Conservation (phyloP, 2,329 filamentous ascomycete species). For the Furcasterigmium furcatum region DNA sequence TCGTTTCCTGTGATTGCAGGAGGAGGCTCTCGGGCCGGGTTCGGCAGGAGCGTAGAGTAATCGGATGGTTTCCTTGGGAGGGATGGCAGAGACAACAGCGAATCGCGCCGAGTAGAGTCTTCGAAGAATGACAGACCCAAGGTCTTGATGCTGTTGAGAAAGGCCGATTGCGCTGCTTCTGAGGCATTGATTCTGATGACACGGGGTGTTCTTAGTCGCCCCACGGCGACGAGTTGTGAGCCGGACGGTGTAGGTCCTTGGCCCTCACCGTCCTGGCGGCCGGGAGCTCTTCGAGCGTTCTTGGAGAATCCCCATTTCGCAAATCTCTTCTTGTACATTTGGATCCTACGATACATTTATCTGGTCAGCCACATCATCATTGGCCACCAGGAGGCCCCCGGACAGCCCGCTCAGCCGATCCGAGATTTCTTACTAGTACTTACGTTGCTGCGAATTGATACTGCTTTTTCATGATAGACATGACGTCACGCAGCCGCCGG, state of each 20-base stretch:
- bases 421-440: constrained; percentile 1
- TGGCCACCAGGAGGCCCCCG: no score
- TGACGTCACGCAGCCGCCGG: constrained; percentile 15
- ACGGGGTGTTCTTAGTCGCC: background rate
- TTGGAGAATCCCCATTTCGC: constrained; percentile 17
- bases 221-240: background rate
- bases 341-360: constrained; percentile 10
- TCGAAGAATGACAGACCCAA: constrained; percentile 8
- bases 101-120: background rate
- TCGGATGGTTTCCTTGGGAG: no score
- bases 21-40: no score
- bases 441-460: constrained; percentile 17
- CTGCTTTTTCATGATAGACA: constrained; percentile 12
- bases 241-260: background rate
- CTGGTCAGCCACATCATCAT: no score
- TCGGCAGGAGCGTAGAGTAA: no score
- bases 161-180: background rate
- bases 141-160: constrained; percentile 8
- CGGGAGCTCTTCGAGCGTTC: constrained; percentile 5
- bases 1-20: background rate
- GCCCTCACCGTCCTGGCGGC: background rate
- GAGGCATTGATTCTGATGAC: background rate
- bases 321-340: constrained; percentile 21
- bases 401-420: no score
- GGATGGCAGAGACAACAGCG: background rate